Percentiles rank a stretch among this genome's conserved stretches.
Evolutionary conservation across 768 basidiomycete genomes (phyloP).

Genomic region (Boletus eberwhitei): DNA sequence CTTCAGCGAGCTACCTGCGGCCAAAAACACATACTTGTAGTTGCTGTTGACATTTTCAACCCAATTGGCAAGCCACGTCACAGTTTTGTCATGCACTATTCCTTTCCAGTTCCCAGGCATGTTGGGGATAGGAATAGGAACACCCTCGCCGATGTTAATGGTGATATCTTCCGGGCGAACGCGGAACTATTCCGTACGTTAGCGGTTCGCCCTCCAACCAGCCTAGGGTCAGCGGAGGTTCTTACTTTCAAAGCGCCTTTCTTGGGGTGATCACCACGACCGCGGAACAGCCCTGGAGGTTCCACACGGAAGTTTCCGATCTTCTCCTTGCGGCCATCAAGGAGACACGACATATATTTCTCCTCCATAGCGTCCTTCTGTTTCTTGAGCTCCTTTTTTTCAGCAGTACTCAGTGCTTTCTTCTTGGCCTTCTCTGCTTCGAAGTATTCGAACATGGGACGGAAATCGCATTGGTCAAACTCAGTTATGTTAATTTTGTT

Average conservation of each 20-base stretch:
- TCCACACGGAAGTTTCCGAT: slow-evolving; percentile 98
- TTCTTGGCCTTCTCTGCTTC: slow-evolving; percentile 92
- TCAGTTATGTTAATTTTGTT: slow-evolving; percentile 71
- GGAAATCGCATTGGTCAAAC: slow-evolving; percentile 87
- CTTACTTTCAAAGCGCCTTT: slow-evolving; percentile 91
- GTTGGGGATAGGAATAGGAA: slow-evolving; percentile 80
- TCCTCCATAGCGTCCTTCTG: slow-evolving; percentile 80
- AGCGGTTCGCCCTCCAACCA: slow-evolving; percentile 3
- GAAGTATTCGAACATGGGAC: slow-evolving; percentile 90
- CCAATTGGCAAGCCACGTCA: slow-evolving; percentile 99
- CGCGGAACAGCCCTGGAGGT: slow-evolving; percentile 97
- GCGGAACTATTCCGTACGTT: slow-evolving; percentile 53
- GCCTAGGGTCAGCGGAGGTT: not conserved
- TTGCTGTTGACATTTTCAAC: slow-evolving; percentile 96
- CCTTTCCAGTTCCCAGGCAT: slow-evolving; percentile 90
- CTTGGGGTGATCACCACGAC: slow-evolving; percentile 97
- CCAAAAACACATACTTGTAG: slow-evolving; percentile 96
- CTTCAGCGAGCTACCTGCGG: slow-evolving; percentile 96
- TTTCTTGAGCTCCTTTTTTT: slow-evolving; percentile 91
- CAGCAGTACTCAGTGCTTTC: slow-evolving; percentile 77
- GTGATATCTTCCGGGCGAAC: slow-evolving; percentile 94
- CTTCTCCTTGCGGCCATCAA: slow-evolving; percentile 97
- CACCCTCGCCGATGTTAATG: slow-evolving; percentile 83
- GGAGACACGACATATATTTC: slow-evolving; percentile 79
- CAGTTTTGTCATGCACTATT: slow-evolving; percentile 88